Conservation (phyloP, 2,329 filamentous ascomycete species). For the Exutisphaerella laricina region DNA sequence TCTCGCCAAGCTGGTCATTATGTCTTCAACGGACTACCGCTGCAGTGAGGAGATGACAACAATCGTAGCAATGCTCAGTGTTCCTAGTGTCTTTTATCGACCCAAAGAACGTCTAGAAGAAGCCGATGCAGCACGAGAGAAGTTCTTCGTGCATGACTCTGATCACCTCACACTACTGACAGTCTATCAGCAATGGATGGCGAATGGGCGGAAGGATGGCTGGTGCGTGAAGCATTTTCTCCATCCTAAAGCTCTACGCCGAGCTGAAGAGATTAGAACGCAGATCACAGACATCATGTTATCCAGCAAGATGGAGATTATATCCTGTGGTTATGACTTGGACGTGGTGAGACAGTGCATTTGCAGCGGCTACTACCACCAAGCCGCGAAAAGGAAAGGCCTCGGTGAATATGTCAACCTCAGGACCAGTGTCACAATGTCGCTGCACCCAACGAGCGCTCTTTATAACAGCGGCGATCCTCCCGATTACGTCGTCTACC, state of each 20-base stretch:
- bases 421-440: slow-evolving; percentile 86
- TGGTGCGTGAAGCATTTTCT: slow-evolving; percentile 95
- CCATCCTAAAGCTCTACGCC: slow-evolving; percentile 85
- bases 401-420: slow-evolving; percentile 97
- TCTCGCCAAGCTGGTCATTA: slow-evolving; percentile 90
- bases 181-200: slow-evolving; percentile 92
- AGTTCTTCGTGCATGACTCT: slow-evolving; percentile 97
- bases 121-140: slow-evolving; percentile 89
- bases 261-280: slow-evolving; percentile 89
- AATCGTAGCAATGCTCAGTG: slow-evolving; percentile 95
- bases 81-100: slow-evolving; percentile 93
- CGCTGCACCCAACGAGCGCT: slow-evolving; percentile 88
- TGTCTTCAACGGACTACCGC: slow-evolving; percentile 65
- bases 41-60: slow-evolving; percentile 98
- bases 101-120: slow-evolving; percentile 96
- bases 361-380: slow-evolving; percentile 96
- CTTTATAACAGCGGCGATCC: slow-evolving; percentile 89
- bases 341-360: slow-evolving; percentile 94
- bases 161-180: slow-evolving; percentile 94
- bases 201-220: slow-evolving; percentile 79
- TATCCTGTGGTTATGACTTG: slow-evolving; percentile 93
- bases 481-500: slow-evolving; percentile 95
- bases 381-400: slow-evolving; percentile 91
- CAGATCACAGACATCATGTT: slow-evolving; percentile 92
- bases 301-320: slow-evolving; percentile 81